A percentile compares a stretch with the other conserved stretches of the same genome.
Evolutionary conservation across 2,329 filamentous ascomycete genomes (phyloP).

Genomic region (Verticillium isaacii): DNA sequence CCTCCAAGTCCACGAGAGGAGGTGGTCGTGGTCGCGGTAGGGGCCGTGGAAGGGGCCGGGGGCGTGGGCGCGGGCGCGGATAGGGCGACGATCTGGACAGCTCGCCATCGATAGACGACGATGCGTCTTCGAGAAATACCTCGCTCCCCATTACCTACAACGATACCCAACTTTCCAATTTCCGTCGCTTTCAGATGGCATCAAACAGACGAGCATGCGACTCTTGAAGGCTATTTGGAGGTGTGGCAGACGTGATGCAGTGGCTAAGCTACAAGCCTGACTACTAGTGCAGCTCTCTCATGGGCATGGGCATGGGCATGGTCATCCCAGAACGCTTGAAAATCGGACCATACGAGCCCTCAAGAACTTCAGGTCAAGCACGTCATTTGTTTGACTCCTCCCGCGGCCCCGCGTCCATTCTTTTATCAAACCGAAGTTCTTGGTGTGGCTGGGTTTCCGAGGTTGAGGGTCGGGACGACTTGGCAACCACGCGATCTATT

Average conservation of each 20-base stretch:
- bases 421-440: background rate
- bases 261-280: background rate
- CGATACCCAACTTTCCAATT: background rate
- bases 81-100: conserved; percentile 1
- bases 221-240: background rate
- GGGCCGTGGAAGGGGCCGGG: conserved; percentile 24
- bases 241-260: background rate
- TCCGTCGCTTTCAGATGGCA: background rate
- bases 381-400: background rate
- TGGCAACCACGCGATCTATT: background rate
- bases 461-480: background rate
- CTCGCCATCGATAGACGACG: background rate
- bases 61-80: conserved; percentile 11
- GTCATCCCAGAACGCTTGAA: background rate
- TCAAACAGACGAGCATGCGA: background rate
- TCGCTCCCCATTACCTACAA: background rate
- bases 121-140: background rate
- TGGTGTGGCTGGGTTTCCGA: background rate
- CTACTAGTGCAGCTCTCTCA: background rate
- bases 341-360: background rate
- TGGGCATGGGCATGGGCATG: background rate
- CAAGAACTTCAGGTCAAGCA: background rate
- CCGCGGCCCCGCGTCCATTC: background rate
- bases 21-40: conserved; percentile 28
- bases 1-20: conserved; percentile 29